Percentiles rank a stretch among this genome's conserved stretches.
phyloP scores from a whole-genome alignment of 805 yeast species.

The Kuraishia cidri region DNA sequence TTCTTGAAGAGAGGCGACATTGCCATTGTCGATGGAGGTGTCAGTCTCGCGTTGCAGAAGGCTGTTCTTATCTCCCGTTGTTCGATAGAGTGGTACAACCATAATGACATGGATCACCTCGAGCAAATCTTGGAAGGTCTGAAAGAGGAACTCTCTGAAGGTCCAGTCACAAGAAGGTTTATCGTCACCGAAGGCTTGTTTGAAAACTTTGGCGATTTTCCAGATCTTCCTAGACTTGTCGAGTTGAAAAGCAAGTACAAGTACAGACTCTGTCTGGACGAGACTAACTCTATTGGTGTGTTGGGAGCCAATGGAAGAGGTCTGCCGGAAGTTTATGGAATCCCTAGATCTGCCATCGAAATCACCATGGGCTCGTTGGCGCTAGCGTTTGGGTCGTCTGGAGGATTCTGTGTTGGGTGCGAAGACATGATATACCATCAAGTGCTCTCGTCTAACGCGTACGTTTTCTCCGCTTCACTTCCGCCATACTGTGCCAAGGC shows the following conservation, averaged over 20 bases:
- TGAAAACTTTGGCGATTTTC: slow-evolving; percentile 73
- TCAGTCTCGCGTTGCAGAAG: slow-evolving; percentile 72
- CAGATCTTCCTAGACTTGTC: slow-evolving; percentile 58
- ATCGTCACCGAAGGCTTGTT: slow-evolving; percentile 89
- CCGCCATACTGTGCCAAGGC: slow-evolving; percentile 85
- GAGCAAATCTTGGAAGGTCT: slow-evolving; percentile 58
- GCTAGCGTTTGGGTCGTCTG: slow-evolving; percentile 71
- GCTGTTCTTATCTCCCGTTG: slow-evolving; percentile 85
- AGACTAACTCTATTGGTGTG: slow-evolving; percentile 78
- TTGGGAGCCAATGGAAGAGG: slow-evolving; percentile 86
- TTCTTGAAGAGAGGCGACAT: slow-evolving; percentile 93
- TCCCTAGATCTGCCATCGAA: slow-evolving; percentile 68
- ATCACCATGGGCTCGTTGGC: slow-evolving; percentile 87
- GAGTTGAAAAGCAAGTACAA: slow-evolving; percentile 75
- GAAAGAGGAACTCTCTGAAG: slow-evolving; percentile 49
- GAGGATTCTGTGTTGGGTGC: slow-evolving; percentile 91
- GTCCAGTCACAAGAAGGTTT: slow-evolving; percentile 82
- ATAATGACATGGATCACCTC: slow-evolving; percentile 80
- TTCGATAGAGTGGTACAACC: slow-evolving; percentile 74
- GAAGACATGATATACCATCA: slow-evolving; percentile 83
- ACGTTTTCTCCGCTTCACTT: slow-evolving; percentile 88
- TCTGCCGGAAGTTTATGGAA: slow-evolving; percentile 59
- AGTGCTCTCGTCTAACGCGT: slow-evolving; percentile 82
- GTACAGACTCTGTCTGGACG: slow-evolving; percentile 83
- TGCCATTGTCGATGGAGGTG: slow-evolving; percentile 78